Evolutionary conservation across 352 stramenopile species (phyloP).

Genomic region (Globisporangium nunn): DNA sequence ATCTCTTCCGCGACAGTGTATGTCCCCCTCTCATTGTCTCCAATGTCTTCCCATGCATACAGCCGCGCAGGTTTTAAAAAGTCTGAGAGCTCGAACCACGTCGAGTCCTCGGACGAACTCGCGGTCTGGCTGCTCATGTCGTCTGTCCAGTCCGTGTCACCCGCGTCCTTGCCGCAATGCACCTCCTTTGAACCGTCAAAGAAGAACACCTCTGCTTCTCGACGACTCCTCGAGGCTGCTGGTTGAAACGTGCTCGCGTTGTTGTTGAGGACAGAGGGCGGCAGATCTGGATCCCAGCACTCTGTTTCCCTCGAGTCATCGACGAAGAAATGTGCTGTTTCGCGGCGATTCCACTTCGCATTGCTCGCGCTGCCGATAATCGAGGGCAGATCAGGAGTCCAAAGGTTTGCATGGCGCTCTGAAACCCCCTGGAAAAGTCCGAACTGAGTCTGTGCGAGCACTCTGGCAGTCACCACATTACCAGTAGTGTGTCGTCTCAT

Average conservation of each 20-base stretch:
- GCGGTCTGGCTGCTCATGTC: constrained; percentile 15
- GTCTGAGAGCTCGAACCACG: not conserved
- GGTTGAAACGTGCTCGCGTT: not conserved
- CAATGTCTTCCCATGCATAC: constrained; percentile 39
- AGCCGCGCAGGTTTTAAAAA: not conserved
- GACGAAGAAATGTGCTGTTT: not conserved
- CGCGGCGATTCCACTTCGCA: not conserved
- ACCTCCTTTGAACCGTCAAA: constrained; percentile 30
- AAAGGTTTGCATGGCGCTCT: constrained; percentile 4
- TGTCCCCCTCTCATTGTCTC: constrained; percentile 12
- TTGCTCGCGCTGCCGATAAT: not conserved
- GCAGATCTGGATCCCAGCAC: not conserved
- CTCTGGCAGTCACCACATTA: not conserved
- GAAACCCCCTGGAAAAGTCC: constrained; percentile 7
- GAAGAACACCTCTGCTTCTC: constrained; percentile 28
- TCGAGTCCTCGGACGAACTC: constrained; percentile 7
- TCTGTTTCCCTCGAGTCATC: not conserved
- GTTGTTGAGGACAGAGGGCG: not conserved
- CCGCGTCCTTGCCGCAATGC: constrained; percentile 2
- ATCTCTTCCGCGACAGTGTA: constrained; percentile 3
- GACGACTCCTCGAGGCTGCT: not conserved
- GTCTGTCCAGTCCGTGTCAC: constrained; percentile 5
- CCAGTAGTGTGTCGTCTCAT: no score
- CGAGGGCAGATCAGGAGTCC: constrained; percentile 3
- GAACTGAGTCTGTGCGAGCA: constrained; percentile 11